A percentile compares a stretch with the other conserved stretches of the same genome.
phyloP scores from a whole-genome alignment of 495 filamentous ascomycete species.

The Massariosphaeria phaeospora region DNA sequence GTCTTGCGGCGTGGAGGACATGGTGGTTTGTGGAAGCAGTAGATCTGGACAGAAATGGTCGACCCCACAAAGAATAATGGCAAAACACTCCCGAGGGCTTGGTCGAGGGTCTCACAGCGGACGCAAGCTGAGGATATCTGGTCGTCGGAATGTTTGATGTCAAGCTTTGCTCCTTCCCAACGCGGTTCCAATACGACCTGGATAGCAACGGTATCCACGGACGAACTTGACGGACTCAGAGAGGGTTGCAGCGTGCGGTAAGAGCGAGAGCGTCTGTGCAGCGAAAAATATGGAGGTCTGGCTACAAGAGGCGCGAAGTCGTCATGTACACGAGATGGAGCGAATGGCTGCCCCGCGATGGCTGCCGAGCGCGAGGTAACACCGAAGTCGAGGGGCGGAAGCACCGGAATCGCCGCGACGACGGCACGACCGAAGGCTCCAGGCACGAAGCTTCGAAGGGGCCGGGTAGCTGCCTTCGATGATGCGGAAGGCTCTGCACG shows the following conservation, averaged over 20 bases:
- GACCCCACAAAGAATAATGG: neutral
- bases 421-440: neutral
- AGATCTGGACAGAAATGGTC: conserved; percentile 3
- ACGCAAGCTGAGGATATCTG: neutral
- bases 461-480: neutral
- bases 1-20: conserved; percentile 11
- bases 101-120: neutral
- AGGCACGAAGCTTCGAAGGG: neutral
- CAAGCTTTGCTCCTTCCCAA: neutral
- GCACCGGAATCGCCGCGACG: neutral
- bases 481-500: neutral
- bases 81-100: neutral
- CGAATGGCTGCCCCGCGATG: conserved; percentile 11
- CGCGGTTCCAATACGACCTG: too few relatives aligned
- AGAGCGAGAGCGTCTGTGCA: neutral
- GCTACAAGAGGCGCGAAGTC: neutral
- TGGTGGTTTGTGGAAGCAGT: neutral
- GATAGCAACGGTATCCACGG: neutral
- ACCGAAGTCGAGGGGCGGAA: neutral
- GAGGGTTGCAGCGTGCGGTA: neutral
- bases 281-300: neutral
- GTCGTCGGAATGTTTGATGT: neutral
- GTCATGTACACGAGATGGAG: conserved; percentile 3
- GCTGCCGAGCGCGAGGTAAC: neutral
- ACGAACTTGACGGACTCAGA: neutral